Base-by-base conservation (phyloP, 441 rosid species). In the Gossypium davidsonii region DNA sequence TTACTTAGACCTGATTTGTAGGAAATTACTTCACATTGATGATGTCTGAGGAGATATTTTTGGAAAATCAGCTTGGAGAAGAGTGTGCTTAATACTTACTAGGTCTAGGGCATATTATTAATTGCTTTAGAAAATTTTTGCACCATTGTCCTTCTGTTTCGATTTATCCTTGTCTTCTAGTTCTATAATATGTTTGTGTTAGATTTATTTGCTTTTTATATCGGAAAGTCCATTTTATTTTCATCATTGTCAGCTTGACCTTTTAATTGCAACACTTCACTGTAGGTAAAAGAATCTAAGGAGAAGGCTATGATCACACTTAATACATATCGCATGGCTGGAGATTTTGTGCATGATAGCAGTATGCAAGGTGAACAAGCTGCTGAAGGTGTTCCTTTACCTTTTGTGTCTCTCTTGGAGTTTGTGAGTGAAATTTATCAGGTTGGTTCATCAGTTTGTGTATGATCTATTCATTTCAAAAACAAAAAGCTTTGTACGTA, bases 341-440 rank as follows among this genome's bases (percentile, higher is more conserved):
- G 79, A 37, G 93, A 84, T 75, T 70, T 78, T 68, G 52, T 79
- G 49, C 89, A 75, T 64, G 94, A 90, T 70, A 77, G 90, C 77
- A 85, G 80, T 74, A 77, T 79, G 84, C 87, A 73, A 74, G 84
- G 90, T 76, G 91, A 91, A 80, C 87, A 84, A 74, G 76, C 82
- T 17, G 25, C 61, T 76, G 93, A 86, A 73, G 77, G 70, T 70
- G 75, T 78, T 67, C 79, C 87, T 56, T 78, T 83, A 49, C 84
- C 88, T 25, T 94, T 94, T 79, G 84, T 92, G 71, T 92, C 99
- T 68, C 85, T 94, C 71, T 78, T 94, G 94, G 98, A 92, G 83
- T 88, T 94, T 80, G 91, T 91, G 73, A 94, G 96, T 80, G 97
- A 90, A 75, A 88, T 92, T 52, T 92, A 94, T 83, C 89, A 92